These are phyloP conservation scores for Schizothecium vesticola DNA, from an alignment of 495 filamentous ascomycete species.

Conservation along the genomic window DNA sequence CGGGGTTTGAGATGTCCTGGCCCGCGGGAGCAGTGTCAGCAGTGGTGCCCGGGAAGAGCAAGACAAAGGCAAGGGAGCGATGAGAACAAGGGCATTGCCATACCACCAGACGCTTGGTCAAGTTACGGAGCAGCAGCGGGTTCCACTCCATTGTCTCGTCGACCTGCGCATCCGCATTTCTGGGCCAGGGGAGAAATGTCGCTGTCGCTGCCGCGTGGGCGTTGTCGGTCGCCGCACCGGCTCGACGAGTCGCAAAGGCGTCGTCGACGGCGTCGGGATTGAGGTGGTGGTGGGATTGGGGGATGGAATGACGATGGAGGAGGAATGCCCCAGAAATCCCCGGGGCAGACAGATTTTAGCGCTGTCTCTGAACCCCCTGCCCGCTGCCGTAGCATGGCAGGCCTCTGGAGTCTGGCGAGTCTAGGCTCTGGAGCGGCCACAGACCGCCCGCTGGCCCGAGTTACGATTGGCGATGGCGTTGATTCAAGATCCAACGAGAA, in stretches of 20 bases:
- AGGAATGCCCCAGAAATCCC: not conserved
- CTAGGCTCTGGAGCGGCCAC: not conserved
- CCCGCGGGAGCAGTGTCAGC: constrained; percentile 4
- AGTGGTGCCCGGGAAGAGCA: not conserved
- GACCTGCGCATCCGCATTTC: not conserved
- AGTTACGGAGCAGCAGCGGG: not conserved
- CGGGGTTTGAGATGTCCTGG: constrained; percentile 2
- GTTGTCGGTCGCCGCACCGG: not conserved
- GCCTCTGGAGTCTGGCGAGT: not conserved
- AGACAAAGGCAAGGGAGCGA: not conserved
- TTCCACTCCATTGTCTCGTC: constrained; percentile 11
- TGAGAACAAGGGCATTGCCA: not conserved
- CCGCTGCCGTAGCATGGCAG: not conserved
- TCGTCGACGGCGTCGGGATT: not conserved
- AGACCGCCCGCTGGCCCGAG: not conserved
- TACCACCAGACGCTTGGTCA: not conserved
- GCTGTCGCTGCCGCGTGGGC: not conserved
- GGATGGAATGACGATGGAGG: not conserved
- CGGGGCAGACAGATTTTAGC: not conserved
- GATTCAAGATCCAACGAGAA: not conserved
- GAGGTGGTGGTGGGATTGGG: not conserved
- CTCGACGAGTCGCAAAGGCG: not conserved
- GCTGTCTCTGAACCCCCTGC: too few species aligned
- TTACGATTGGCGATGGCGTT: not conserved
- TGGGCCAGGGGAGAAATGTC: not conserved